Evolutionary conservation across 2,329 filamentous ascomycete genomes (phyloP), one percentile per base, ranked within the genome.

Genomic region (Talaromyces sp.): DNA sequence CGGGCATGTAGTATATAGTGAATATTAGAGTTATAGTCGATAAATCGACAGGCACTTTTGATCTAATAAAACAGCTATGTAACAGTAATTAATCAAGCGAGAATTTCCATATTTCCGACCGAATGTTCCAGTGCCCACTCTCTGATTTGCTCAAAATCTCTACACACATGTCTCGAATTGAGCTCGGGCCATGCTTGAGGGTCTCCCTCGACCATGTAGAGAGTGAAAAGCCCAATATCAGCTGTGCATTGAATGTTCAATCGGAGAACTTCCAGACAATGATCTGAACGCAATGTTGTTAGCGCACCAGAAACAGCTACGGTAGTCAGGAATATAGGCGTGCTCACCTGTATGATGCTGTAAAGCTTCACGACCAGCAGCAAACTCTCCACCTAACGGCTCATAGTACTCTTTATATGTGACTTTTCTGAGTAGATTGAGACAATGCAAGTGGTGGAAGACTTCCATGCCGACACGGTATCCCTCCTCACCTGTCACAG

Each of bases 371-470:
- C 16, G 52, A 31, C 62, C 52, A 13, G 41, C 56, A 24, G 52
- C 31, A 19, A 64, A 64, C 31, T 64, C 62, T 19, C 62, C 62
- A 33, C 62, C 62, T 6, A 64, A 50, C 3, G 62, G 62, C 14
- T 64, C 52, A n/a, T 64, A 64, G 43, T 64, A 64, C 9, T 64
- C 54, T 19, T 64, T 64, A 19, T 64, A 64, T 5, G 62, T 59
- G 19, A 64, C 62, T 31, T 56, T 57, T 33, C 62, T 14, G 7
- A 64, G 62, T 9, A 64, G 24, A 59, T 64, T 64, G n/a, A 64
- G 52, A 41, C 62, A 64, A 41, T 64, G 62, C 8, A 64, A 24
- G 3, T 64, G 62, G 43, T 64, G 52, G 10, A 64, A 64, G n/a
- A 64, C 62, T 41, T 64, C 62, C 52, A 64, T 64, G 33, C 62